phyloP scores from a whole-genome alignment of 192 early-diverging fungal genomes.

The Lobosporangium transversale region DNA sequence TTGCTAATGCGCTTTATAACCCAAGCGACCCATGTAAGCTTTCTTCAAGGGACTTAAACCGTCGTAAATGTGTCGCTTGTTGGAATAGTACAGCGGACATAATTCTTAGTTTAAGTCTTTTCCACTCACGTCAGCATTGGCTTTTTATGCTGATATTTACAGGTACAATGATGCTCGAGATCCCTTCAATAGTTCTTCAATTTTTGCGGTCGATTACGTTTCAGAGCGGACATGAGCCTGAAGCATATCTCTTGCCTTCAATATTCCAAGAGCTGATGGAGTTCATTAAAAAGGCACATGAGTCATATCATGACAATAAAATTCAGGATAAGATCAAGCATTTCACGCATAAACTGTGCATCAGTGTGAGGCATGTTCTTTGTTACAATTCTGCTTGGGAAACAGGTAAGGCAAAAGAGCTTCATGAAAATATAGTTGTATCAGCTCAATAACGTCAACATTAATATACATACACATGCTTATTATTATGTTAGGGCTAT shows the following conservation, averaged over 20 bases:
- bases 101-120: too few relatives aligned
- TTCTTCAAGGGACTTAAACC: too few relatives aligned
- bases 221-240: slow-evolving; percentile 22
- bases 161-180: slow-evolving; percentile 31
- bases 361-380: slow-evolving; percentile 18
- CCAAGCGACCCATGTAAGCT: slow-evolving; percentile 24
- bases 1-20: slow-evolving; percentile 30
- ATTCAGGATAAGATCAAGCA: background rate
- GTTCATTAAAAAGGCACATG: background rate
- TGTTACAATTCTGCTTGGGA: slow-evolving; percentile 49
- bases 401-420: slow-evolving; percentile 34
- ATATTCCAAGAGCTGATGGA: slow-evolving; percentile 45
- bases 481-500: slow-evolving; percentile 16
- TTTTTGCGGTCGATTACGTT: slow-evolving; percentile 29
- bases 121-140: too few relatives aligned
- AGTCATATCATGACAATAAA: background rate
- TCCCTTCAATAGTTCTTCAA: slow-evolving; percentile 12
- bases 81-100: too few relatives aligned
- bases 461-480: too few relatives aligned
- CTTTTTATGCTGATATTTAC: too few relatives aligned
- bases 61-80: too few relatives aligned
- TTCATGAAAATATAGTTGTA: too few relatives aligned
- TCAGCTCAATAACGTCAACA: too few relatives aligned
- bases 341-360: slow-evolving; percentile 21
- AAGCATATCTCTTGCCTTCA: slow-evolving; percentile 16